phyloP scores from a whole-genome alignment of 257 asterid genomes.

The Solanum peruvianum region DNA sequence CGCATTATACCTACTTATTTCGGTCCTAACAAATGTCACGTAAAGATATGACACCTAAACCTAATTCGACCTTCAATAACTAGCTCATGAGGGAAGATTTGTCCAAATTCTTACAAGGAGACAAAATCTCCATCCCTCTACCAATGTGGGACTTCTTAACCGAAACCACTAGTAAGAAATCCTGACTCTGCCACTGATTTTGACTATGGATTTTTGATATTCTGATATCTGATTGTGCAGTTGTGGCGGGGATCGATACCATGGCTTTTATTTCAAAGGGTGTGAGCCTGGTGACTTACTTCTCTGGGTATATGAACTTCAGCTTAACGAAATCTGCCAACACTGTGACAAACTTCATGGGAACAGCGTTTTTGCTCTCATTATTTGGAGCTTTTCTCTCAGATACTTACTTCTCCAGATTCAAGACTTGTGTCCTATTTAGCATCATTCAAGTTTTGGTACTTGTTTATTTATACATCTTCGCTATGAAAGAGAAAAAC shows the following conservation, averaged over 20 bases:
- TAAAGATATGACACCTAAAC: no score
- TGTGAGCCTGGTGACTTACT: constrained; percentile 62
- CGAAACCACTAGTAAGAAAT: not conserved
- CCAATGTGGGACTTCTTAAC: not conserved
- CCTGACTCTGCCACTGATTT: not conserved
- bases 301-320: constrained; percentile 46
- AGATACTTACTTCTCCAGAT: constrained; percentile 46
- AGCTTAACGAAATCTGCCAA: constrained; percentile 49
- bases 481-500: not conserved
- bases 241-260: constrained; percentile 40
- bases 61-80: not conserved
- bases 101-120: not conserved
- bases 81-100: no score
- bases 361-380: constrained; percentile 47
- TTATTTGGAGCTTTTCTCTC: constrained; percentile 55
- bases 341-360: constrained; percentile 55
- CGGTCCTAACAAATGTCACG: no score
- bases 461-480: not conserved
- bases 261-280: constrained; percentile 50
- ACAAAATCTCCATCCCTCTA: not conserved
- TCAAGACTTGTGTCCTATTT: constrained; percentile 36
- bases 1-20: no score
- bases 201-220: not conserved
- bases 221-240: constrained; percentile 9
- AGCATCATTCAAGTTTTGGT: constrained; percentile 41